Evolutionary conservation across 306 rosid species (phyloP).

Genomic region (Quercus gilva): DNA sequence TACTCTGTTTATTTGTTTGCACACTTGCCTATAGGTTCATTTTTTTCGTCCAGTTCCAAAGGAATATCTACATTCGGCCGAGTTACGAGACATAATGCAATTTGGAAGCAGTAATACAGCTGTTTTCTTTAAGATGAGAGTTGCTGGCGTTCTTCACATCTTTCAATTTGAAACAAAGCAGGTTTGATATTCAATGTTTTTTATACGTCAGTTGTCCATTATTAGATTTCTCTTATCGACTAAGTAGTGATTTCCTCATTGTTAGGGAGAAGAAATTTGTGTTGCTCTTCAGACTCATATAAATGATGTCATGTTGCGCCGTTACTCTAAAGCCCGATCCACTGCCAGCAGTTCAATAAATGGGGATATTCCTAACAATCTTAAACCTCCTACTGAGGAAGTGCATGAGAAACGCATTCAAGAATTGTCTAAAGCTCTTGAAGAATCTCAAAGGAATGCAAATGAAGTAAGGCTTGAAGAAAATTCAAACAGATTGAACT

Average conservation of each 20-base stretch:
- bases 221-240: background rate
- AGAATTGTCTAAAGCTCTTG: constrained; percentile 71
- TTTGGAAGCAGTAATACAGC: constrained; percentile 97
- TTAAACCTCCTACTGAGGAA: constrained; percentile 55
- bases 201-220: background rate
- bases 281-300: constrained; percentile 95
- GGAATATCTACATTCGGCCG: constrained; percentile 94
- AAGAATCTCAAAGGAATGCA: constrained; percentile 74
- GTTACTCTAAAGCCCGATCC: constrained; percentile 78
- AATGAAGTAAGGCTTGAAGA: constrained; percentile 59
- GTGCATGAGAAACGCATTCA: constrained; percentile 61
- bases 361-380: constrained; percentile 57
- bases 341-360: constrained; percentile 44
- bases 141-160: constrained; percentile 95
- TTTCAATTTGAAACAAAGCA: constrained; percentile 96
- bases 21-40: constrained; percentile 58
- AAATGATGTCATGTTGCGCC: constrained; percentile 89
- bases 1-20: background rate
- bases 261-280: constrained; percentile 96
- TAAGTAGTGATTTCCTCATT: constrained; percentile 15
- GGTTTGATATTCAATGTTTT: constrained; percentile 40
- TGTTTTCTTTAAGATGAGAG: constrained; percentile 96
- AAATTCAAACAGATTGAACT: constrained; percentile 1
- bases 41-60: constrained; percentile 96
- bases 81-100: constrained; percentile 95